Conservation (phyloP, 1,139 yeast genomes). For the Saccharomyces pastorianus region DNA sequence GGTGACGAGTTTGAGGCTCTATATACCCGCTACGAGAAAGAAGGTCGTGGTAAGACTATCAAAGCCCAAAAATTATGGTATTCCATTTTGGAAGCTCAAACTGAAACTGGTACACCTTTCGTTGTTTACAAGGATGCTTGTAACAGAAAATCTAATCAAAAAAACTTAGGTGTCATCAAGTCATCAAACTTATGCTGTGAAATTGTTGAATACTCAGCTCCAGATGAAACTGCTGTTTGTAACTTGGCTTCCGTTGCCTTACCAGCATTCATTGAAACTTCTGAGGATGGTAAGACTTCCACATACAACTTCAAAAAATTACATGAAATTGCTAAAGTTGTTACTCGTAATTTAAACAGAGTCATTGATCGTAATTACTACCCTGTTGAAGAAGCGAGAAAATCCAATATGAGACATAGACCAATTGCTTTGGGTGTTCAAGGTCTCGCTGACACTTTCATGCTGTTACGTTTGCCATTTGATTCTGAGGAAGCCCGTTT, state of each 20-base stretch:
- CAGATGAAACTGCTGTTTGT: constrained; percentile 86
- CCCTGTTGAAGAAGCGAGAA: constrained; percentile 63
- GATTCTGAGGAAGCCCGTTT: constrained; percentile 67
- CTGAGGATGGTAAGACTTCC: constrained; percentile 36
- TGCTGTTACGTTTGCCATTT: constrained; percentile 67
- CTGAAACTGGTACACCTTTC: constrained; percentile 90
- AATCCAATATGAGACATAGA: constrained; percentile 65
- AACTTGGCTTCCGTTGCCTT: constrained; percentile 80
- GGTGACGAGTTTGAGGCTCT: constrained; percentile 71
- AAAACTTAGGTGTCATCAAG: constrained; percentile 79
- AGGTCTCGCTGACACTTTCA: constrained; percentile 78
- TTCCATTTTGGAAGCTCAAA: constrained; percentile 77
- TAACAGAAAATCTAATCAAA: constrained; percentile 73
- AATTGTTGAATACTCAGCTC: constrained; percentile 78
- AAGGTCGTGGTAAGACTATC: constrained; percentile 32
- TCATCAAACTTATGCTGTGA: constrained; percentile 87
- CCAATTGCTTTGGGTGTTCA: constrained; percentile 89
- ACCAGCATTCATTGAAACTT: constrained; percentile 53
- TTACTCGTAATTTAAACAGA: constrained; percentile 64
- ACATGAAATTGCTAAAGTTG: constrained; percentile 65
- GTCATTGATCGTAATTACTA: constrained; percentile 72
- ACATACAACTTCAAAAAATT: constrained; percentile 61
- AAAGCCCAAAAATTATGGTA: constrained; percentile 87
- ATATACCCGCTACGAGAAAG: constrained; percentile 57
- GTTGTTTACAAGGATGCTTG: constrained; percentile 87